phyloP scores from a whole-genome alignment of 257 asterid genomes.

The Anisodus tanguticus region DNA sequence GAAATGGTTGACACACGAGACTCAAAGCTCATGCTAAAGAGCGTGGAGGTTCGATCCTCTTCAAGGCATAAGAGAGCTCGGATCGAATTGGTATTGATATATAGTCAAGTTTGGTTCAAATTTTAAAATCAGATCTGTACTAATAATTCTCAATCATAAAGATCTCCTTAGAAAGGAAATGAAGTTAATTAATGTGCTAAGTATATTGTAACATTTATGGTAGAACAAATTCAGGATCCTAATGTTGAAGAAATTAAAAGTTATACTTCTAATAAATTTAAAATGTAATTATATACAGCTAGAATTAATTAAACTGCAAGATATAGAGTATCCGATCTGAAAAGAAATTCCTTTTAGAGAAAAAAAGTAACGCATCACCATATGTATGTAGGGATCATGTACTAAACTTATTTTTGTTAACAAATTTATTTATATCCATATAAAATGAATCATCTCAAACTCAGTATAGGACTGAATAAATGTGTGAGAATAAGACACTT shows the following conservation, averaged over 20 bases:
- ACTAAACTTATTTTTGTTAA: not conserved
- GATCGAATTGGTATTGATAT: too few species aligned
- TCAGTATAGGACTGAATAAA: slow-evolving; percentile 4
- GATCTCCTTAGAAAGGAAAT: not conserved
- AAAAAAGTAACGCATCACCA: not conserved
- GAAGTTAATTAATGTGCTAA: not conserved
- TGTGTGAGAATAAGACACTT: slow-evolving; percentile 17
- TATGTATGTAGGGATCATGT: not conserved
- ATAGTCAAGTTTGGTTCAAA: not conserved
- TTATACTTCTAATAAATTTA: not conserved
- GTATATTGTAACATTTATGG: not conserved
- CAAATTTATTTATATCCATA: not conserved
- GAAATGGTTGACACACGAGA: too few species aligned
- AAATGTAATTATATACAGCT: not conserved
- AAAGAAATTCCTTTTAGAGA: not conserved
- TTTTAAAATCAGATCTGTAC: not conserved
- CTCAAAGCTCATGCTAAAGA: too few species aligned
- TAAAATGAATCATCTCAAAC: not conserved
- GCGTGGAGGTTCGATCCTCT: too few species aligned
- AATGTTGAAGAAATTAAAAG: not conserved
- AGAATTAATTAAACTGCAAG: slow-evolving; percentile 10
- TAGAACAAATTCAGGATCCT: not conserved
- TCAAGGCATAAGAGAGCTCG: too few species aligned
- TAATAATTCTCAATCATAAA: not conserved
- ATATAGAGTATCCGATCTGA: slow-evolving; percentile 9